These are phyloP conservation scores for Symbiodinium pilosum DNA, from an alignment of 73 alveolate species.

Conservation along the genomic window DNA sequence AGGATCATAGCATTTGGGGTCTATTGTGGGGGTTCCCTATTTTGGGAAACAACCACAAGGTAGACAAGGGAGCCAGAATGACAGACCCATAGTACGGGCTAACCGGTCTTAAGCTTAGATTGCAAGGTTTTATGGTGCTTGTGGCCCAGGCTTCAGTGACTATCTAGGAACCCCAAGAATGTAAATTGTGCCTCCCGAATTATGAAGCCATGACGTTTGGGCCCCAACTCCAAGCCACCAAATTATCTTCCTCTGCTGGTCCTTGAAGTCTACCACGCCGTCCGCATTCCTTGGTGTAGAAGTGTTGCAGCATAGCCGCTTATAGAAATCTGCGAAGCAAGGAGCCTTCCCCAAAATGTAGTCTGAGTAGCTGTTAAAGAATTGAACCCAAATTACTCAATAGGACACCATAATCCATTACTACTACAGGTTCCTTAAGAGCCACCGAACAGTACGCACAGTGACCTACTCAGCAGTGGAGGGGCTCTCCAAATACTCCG, in stretches of 20 bases:
- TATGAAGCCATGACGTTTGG: background rate
- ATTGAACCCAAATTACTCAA: too few species aligned
- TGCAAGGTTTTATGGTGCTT: background rate
- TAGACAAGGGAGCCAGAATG: background rate
- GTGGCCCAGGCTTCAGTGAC: background rate
- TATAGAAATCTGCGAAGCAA: too few species aligned
- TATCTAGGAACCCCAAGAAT: background rate
- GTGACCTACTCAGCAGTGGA: too few species aligned
- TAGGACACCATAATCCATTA: background rate
- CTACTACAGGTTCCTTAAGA: too few species aligned
- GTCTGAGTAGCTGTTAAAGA: background rate
- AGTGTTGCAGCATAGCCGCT: too few species aligned
- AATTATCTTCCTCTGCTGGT: too few species aligned
- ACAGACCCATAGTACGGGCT: background rate
- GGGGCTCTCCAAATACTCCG: too few species aligned
- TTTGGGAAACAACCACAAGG: background rate
- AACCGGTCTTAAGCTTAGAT: background rate
- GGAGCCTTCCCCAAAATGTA: too few species aligned
- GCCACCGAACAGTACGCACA: too few species aligned
- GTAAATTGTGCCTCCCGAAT: background rate
- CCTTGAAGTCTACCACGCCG: constrained; percentile 1
- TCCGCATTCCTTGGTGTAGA: background rate
- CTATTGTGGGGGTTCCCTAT: too few species aligned
- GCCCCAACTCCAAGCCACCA: background rate
- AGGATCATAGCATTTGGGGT: too few species aligned